Conservation (phyloP, 208 protist species). For the Sergeia podlipaevii region DNA sequence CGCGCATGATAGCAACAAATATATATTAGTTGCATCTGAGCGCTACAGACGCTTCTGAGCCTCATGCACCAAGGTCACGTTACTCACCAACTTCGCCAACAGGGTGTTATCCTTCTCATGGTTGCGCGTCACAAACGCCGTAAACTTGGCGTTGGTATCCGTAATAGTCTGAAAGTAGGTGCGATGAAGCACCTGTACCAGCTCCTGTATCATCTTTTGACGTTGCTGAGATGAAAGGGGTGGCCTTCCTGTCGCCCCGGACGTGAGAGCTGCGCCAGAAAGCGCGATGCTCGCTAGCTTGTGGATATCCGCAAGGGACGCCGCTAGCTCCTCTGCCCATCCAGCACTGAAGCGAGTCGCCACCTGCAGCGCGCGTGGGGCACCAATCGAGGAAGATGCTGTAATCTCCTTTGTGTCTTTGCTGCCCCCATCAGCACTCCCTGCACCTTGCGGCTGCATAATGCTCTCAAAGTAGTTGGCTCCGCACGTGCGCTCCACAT, state of each 20-base stretch:
- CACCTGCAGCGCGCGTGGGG: not conserved
- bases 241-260: no score
- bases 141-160: slow-evolving; percentile 45
- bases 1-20: slow-evolving; percentile 4
- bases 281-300: no score
- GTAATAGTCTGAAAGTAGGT: slow-evolving; percentile 26
- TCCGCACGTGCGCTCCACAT: slow-evolving; percentile 27
- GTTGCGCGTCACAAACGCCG: slow-evolving; percentile 21
- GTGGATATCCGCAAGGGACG: no score
- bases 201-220: no score
- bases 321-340: not conserved
- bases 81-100: slow-evolving; percentile 48
- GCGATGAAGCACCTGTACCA: slow-evolving; percentile 17
- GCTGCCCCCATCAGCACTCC: no score
- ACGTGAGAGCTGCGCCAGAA: no score
- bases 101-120: slow-evolving; percentile 45
- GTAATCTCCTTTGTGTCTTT: not conserved
- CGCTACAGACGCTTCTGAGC: slow-evolving; percentile 27
- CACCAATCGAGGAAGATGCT: not conserved
- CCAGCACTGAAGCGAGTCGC: not conserved
- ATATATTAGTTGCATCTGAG: not conserved
- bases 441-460: not conserved
- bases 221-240: no score
- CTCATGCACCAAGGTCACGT: slow-evolving; percentile 43
- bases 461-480: slow-evolving; percentile 32